A percentile compares a stretch with the other conserved stretches of the same genome.
These are phyloP conservation scores for Phytophthora quininea DNA, from an alignment of 352 stramenopile genomes.

Conservation along the genomic window DNA sequence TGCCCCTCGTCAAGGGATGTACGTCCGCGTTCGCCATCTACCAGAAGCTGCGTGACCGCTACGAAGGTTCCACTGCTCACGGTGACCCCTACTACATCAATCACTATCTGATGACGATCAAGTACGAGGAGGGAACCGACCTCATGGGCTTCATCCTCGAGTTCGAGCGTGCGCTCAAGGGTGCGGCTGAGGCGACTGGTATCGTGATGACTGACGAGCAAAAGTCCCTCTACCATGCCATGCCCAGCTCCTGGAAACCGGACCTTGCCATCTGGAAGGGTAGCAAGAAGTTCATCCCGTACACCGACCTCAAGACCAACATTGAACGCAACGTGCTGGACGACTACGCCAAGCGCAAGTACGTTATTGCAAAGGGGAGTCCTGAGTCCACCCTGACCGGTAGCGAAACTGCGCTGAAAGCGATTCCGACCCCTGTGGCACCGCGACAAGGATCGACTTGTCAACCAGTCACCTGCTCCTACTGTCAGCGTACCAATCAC, in stretches of 20 bases:
- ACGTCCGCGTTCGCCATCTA: conserved; percentile 16
- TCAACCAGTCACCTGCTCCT: background rate
- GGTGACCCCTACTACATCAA: conserved; percentile 10
- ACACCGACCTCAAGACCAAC: background rate
- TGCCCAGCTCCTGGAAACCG: conserved; percentile 11
- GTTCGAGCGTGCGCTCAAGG: conserved; percentile 14
- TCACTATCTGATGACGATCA: conserved; percentile 11
- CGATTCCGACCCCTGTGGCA: too few species aligned
- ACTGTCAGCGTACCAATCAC: background rate
- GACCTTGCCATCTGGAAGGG: conserved; percentile 52
- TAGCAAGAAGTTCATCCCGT: conserved; percentile 27
- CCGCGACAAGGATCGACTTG: background rate
- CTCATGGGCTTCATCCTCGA: conserved; percentile 11
- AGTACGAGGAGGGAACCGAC: conserved; percentile 7
- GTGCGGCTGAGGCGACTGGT: conserved; percentile 1
- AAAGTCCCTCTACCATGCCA: conserved; percentile 12
- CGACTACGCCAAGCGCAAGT: background rate
- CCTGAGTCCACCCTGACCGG: background rate
- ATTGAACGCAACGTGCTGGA: background rate
- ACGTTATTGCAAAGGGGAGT: background rate
- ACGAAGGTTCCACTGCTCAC: conserved; percentile 6
- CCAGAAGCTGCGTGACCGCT: conserved; percentile 7
- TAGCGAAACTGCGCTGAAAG: background rate
- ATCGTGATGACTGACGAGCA: conserved; percentile 5
- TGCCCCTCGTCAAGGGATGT: conserved; percentile 18